Conservation (phyloP, 2,329 filamentous ascomycete genomes). For the Sclerotinia minor region DNA sequence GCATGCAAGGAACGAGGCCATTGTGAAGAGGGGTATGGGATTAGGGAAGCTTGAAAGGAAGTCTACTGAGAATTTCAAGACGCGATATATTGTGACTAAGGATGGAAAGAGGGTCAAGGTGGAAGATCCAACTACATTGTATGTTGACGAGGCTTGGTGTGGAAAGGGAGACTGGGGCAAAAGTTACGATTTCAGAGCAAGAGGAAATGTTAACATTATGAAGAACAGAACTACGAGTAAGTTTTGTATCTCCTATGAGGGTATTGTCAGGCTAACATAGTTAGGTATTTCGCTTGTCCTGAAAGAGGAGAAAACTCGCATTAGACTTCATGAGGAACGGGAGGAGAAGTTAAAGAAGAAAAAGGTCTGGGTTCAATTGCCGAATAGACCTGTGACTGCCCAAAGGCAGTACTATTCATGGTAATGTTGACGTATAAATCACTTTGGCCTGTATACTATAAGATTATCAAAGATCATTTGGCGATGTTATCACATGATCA, state of each 20-base stretch:
- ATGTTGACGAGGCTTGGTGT: constrained; percentile 92
- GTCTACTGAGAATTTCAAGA: constrained; percentile 42
- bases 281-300: constrained; percentile 75
- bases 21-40: constrained; percentile 83
- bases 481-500: neutral
- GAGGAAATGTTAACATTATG: constrained; percentile 69
- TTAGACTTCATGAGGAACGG: constrained; percentile 76
- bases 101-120: constrained; percentile 72
- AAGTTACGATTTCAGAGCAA: constrained; percentile 69
- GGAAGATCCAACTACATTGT: constrained; percentile 75
- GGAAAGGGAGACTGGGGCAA: constrained; percentile 63
- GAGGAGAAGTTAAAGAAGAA: constrained; percentile 72
- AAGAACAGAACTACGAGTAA: constrained; percentile 72
- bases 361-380: constrained; percentile 84
- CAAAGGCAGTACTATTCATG: constrained; percentile 91
- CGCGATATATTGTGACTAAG: constrained; percentile 67
- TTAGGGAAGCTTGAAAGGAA: constrained; percentile 48
- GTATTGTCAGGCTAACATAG: constrained; percentile 23
- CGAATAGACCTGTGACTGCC: constrained; percentile 78
- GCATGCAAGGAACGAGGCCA: constrained; percentile 76
- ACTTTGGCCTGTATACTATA: constrained; percentile 19
- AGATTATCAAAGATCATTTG: constrained; percentile 11
- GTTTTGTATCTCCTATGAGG: constrained; percentile 42
- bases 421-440: constrained; percentile 51
- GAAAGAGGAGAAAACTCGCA: constrained; percentile 90